These are phyloP conservation scores for Chlorella sorokiniana DNA, from an alignment of 139 green algal genomes.

Conservation along the genomic window DNA sequence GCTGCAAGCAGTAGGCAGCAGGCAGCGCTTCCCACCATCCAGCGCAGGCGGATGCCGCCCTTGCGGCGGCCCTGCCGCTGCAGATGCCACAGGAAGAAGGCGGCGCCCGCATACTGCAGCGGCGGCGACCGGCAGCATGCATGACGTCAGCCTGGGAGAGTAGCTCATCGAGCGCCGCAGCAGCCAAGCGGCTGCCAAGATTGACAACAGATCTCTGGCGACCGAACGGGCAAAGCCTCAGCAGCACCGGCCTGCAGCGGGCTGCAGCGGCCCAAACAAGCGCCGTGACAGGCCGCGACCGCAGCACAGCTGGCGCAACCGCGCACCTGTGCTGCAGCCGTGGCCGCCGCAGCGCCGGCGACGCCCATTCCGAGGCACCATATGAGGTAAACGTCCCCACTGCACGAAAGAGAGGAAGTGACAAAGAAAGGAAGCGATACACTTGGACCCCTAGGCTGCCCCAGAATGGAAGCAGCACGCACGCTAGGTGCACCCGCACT, in stretches of 20 bases:
- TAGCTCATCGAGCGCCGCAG: too few relatives aligned
- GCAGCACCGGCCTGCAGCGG: too few relatives aligned
- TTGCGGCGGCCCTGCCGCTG: conserved; percentile 14
- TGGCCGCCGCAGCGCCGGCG: conserved; percentile 52
- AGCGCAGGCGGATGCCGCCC: conserved; percentile 30
- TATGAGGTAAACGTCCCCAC: conserved; percentile 57
- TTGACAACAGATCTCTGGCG: too few relatives aligned
- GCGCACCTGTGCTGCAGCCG: conserved; percentile 48
- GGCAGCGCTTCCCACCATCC: conserved; percentile 1
- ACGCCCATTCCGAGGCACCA: conserved; percentile 42
- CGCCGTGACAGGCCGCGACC: not conserved
- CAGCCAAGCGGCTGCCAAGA: too few relatives aligned
- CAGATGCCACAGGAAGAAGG: conserved; percentile 48
- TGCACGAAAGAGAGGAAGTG: not conserved
- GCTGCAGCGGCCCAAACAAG: too few relatives aligned
- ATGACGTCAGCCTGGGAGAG: too few relatives aligned
- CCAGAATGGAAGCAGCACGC: too few relatives aligned
- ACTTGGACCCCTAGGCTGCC: too few relatives aligned
- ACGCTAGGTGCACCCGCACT: too few relatives aligned
- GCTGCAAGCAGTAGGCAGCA: not conserved
- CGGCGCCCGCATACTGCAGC: conserved; percentile 45
- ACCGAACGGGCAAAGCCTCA: too few relatives aligned
- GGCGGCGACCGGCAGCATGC: not conserved
- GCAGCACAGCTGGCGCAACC: too few relatives aligned
- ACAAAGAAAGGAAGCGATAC: too few relatives aligned